Evolutionary conservation across 139 green algal genomes (phyloP).

Genomic region (Chlamydomonas eustigma): DNA sequence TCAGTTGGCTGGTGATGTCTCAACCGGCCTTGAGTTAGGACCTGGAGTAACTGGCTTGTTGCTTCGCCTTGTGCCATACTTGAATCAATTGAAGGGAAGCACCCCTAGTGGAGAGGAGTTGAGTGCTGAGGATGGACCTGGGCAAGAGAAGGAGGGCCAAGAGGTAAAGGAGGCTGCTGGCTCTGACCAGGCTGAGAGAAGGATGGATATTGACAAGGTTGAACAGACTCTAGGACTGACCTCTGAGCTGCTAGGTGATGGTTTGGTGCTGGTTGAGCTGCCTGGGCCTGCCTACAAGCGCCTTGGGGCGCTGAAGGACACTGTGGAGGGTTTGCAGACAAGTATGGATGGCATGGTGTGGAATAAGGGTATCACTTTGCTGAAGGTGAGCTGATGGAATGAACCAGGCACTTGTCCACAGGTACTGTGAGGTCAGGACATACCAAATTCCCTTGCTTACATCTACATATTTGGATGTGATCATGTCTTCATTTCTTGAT

Average conservation of each 20-base stretch:
- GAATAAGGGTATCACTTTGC: background rate
- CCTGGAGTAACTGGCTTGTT: conserved; percentile 5
- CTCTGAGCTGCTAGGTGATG: conserved; percentile 19
- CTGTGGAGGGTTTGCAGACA: conserved; percentile 22
- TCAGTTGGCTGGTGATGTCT: background rate
- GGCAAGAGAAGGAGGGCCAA: background rate
- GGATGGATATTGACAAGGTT: background rate
- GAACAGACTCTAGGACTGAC: conserved; percentile 4
- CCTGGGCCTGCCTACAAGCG: background rate
- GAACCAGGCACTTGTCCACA: no score
- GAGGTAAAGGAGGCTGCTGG: background rate
- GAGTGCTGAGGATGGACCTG: no score
- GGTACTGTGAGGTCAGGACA: no score
- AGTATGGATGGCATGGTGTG: conserved; percentile 5
- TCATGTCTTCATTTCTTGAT: no score
- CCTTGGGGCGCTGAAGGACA: conserved; percentile 19
- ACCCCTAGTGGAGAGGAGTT: no score
- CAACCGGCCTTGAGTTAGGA: conserved; percentile 6
- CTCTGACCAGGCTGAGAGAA: background rate
- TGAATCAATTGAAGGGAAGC: background rate
- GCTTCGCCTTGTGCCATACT: background rate
- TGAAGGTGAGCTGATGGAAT: no score
- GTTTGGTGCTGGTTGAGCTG: conserved; percentile 37
- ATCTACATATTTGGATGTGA: no score
- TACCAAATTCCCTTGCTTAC: no score